These are phyloP conservation scores for Nothophytophthora sp. DNA, from an alignment of 352 stramenopile species.

Conservation along the genomic window DNA sequence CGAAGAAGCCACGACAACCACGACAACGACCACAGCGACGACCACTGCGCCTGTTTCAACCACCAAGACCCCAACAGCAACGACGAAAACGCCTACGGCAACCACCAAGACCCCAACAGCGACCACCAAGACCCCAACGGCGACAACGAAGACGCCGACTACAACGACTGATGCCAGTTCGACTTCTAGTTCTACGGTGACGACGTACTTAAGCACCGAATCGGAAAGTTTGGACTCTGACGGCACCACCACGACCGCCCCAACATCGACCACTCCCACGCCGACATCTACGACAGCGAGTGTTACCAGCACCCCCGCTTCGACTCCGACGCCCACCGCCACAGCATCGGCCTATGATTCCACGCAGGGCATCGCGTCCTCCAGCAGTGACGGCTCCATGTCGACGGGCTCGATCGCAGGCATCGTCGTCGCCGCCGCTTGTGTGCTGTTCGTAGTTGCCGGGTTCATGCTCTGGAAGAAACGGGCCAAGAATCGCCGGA, in stretches of 20 bases:
- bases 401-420: conserved; percentile 13
- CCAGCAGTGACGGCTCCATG: background rate
- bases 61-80: background rate
- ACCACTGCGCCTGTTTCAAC: background rate
- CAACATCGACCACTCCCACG: background rate
- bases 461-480: conserved; percentile 24
- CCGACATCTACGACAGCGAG: background rate
- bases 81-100: no score
- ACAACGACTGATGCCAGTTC: background rate
- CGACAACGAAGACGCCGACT: background rate
- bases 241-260: conserved; percentile 5
- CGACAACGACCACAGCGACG: background rate
- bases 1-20: no score
- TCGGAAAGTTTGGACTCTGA: conserved; percentile 4
- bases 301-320: background rate
- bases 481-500: background rate
- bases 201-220: background rate
- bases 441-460: conserved; percentile 20
- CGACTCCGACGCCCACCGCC: conserved; percentile 7
- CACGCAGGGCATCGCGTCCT: conserved; percentile 6
- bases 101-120: background rate
- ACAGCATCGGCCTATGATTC: conserved; percentile 24
- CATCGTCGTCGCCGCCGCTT: conserved; percentile 14
- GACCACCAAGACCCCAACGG: background rate
- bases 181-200: background rate